Base-by-base conservation (phyloP, 495 filamentous ascomycete species). In the Podospora tetraspora region DNA sequence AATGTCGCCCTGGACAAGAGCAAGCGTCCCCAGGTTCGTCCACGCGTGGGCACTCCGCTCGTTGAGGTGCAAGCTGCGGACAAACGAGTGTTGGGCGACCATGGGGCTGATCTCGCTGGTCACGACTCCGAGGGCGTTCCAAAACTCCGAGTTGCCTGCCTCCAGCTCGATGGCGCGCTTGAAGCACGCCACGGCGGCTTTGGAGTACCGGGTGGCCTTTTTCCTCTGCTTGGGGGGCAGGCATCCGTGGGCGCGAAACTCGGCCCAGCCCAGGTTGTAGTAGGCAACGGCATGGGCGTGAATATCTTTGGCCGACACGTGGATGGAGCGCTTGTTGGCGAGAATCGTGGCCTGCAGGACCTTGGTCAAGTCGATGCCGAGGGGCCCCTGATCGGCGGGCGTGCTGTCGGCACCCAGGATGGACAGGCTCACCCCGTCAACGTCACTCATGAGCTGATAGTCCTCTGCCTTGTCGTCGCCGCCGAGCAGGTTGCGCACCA, bases 121-220 rank as follows among this genome's bases (percentile, higher is more conserved):
- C 19, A 91, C 91, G 8, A 97, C 92, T 23, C 94, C 95, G 23
- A 99, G 85, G 3, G 95, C 88, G 76, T 97, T 97, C 95, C 95
- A 99, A 78, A 98, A 99, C 72, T 99, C 95, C 0, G 93, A 82
- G 74, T 98, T 99, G 30, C 93, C 91, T 8, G 96, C 90, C 76
- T 99, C 95, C 2, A 97, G 80, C 78, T 98, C 96, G 73, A 99
- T 98, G 4, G 96, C 91, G 63, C 92, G 85, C 79, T 98, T 99
- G 86, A 99, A 99, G 77, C 93, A 96, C 29, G 90, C 86, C 63
- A 98, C 89, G 24, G 94, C 85, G 24, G 92, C 89, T 77, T 90
- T 94, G 24, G 96, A 82, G 69, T 91, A 92, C 65, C 83, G 89
- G 19, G 84, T 86, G 2, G 82, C 73, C 70, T 80, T 81, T 70